These are phyloP conservation scores for Phytophthora hibernalis DNA, from an alignment of 352 stramenopile species.

Conservation along the genomic window DNA sequence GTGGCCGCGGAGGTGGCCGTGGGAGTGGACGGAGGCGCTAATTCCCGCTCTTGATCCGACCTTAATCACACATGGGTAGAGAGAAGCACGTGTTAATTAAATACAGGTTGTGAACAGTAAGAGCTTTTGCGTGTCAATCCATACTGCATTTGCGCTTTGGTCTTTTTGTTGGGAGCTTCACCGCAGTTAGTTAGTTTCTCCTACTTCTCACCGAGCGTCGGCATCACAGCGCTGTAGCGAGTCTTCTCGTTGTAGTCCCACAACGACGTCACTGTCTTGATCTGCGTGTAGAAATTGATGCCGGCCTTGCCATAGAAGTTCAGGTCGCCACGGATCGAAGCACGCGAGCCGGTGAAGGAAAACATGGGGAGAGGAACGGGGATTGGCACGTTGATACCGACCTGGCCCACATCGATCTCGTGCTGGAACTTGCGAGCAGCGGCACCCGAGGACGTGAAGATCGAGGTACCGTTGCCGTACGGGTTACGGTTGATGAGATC, in stretches of 20 bases:
- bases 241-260: conserved; percentile 94
- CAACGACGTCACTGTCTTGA: conserved; percentile 97
- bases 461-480: conserved; percentile 97
- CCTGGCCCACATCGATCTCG: conserved; percentile 96
- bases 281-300: conserved; percentile 98
- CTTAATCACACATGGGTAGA: neutral
- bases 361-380: conserved; percentile 98
- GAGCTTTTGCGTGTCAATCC: conserved; percentile 7
- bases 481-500: conserved; percentile 95
- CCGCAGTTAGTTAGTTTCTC: conserved; percentile 2
- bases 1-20: conserved; percentile 50
- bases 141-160: conserved; percentile 11
- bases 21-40: conserved; percentile 45
- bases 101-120: conserved; percentile 10
- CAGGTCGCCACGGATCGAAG: conserved; percentile 95
- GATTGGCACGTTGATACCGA: conserved; percentile 97
- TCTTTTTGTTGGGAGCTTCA: conserved; percentile 18
- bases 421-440: conserved; percentile 97
- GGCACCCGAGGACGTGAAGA: conserved; percentile 95
- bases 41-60: neutral
- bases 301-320: conserved; percentile 98
- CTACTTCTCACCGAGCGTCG: conserved; percentile 84
- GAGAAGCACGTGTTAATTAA: neutral
- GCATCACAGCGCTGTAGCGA: conserved; percentile 93
- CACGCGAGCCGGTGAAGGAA: conserved; percentile 96